Conservation (phyloP, 371 early-diverging fungal genomes). For the Phascolomyces articulosus region DNA sequence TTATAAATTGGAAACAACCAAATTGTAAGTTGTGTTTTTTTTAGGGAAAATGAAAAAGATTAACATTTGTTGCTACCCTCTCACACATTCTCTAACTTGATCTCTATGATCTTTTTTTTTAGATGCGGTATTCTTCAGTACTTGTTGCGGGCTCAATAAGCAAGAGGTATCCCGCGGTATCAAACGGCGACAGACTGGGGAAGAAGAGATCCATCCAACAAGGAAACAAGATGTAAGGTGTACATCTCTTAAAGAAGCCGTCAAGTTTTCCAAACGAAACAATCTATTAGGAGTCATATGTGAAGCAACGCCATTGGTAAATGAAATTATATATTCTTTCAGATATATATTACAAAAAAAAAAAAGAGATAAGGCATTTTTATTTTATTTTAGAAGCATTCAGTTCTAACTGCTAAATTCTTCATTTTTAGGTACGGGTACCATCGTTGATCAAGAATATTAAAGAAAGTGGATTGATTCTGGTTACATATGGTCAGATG, state of each 20-base stretch:
- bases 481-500: constrained; percentile 82
- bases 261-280: constrained; percentile 71
- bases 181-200: constrained; percentile 29
- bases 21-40: constrained; percentile 74
- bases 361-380: too few relatives aligned
- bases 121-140: constrained; percentile 89
- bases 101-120: not conserved
- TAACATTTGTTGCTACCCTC: too few relatives aligned
- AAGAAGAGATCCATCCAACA: constrained; percentile 12
- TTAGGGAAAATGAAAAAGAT: not conserved
- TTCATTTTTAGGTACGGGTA: constrained; percentile 87
- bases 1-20: constrained; percentile 97
- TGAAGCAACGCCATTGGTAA: constrained; percentile 83
- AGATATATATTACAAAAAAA: too few relatives aligned
- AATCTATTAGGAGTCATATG: constrained; percentile 90
- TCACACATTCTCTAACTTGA: not conserved
- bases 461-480: constrained; percentile 88
- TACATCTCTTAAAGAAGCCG: constrained; percentile 69
- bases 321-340: constrained; percentile 5
- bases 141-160: constrained; percentile 74
- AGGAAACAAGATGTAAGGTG: constrained; percentile 49
- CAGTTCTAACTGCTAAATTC: too few relatives aligned
- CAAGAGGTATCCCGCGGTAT: constrained; percentile 33
- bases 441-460: constrained; percentile 86
- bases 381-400: too few relatives aligned